Percentiles rank a stretch among this genome's conserved stretches.
Evolutionary conservation across 306 rosid species (phyloP).

Genomic region (Cucurbita argyrosperma): DNA sequence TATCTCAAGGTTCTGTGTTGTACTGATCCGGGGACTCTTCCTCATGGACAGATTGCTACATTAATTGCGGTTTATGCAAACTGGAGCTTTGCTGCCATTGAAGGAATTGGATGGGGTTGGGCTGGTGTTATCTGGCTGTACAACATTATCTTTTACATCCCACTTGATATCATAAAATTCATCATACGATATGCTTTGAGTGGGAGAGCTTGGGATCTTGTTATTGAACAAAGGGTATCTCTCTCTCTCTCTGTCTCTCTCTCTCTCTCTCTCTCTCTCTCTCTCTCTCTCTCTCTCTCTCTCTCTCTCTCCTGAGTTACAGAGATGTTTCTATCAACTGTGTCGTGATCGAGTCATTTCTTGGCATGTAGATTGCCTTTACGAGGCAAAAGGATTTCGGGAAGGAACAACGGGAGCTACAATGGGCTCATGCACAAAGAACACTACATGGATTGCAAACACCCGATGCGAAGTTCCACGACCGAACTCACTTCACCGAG

Average conservation of each 20-base stretch:
- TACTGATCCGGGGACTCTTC: not conserved
- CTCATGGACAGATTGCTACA: slow-evolving; percentile 62
- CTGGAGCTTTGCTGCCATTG: slow-evolving; percentile 91
- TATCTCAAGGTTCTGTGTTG: not conserved
- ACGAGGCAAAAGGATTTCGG: slow-evolving; percentile 99
- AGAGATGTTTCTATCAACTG: not conserved
- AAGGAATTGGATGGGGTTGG: slow-evolving; percentile 99
- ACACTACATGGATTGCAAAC: slow-evolving; percentile 83
- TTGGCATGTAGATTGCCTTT: slow-evolving; percentile 64
- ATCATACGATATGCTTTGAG: slow-evolving; percentile 74
- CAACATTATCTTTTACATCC: slow-evolving; percentile 72
- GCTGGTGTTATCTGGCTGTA: slow-evolving; percentile 97
- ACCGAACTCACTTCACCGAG: slow-evolving; percentile 61
- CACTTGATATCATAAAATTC: slow-evolving; percentile 80
- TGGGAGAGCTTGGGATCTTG: slow-evolving; percentile 98
- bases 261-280: too few relatives aligned
- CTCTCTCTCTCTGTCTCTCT: not conserved
- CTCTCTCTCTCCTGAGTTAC: not conserved
- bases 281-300: not conserved
- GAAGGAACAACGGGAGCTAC: slow-evolving; percentile 93
- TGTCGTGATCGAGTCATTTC: slow-evolving; percentile 6
- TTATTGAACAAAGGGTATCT: slow-evolving; percentile 88
- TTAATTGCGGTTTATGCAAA: slow-evolving; percentile 85
- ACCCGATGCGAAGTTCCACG: slow-evolving; percentile 73
- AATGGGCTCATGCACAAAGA: slow-evolving; percentile 98